Base-by-base conservation (phyloP, 352 stramenopile genomes). In the Peronospora tabacina region DNA sequence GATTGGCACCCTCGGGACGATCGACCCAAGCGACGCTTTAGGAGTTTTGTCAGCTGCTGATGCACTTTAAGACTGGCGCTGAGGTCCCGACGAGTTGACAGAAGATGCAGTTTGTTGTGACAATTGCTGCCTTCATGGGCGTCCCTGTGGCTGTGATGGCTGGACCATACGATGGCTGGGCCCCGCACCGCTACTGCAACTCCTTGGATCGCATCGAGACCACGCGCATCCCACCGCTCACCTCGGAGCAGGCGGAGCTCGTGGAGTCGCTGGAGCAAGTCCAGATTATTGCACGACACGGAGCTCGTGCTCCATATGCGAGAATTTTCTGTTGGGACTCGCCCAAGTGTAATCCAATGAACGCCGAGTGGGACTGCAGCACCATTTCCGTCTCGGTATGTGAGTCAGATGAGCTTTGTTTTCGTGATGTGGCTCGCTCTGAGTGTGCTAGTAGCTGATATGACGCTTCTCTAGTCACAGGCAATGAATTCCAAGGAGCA, bases 101-200 rank as follows among this genome's bases (percentile, higher is more conserved):
- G 38, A 39, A 7, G n/a, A 75, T 72, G 60, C 64, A 39, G n/a
- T 35, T 67, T 13, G 40, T 61, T 49, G 9, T 67, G 29, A 4
- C 72, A 16, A 42, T 68, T 37, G 44, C 54, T 24, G 48, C 35
- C 7, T 8, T 65, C 33, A 61, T 53, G 22, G 42, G 33, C 17
- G 43, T 51, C 11, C 29, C 52, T 10, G 26, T 40, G 9, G 41
- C 17, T 15, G 56, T 54, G 22, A 44, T 46, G 5, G 68, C 70
- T 10, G 62, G 69, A 0, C 69, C 67, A 13, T 93, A 83, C 45
- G 79, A 93, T 46, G 71, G 68, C 22, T 93, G 82, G 82, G 65
- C 79, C 50, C 77, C 78, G 35, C 82, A 90, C 34, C 73, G 66
- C 35, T 93, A 93, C 69, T 93, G 82, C 55, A 90, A 90, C 32